Base-by-base conservation (phyloP, 345 rosid species). In the Odontarrhena argentea region DNA sequence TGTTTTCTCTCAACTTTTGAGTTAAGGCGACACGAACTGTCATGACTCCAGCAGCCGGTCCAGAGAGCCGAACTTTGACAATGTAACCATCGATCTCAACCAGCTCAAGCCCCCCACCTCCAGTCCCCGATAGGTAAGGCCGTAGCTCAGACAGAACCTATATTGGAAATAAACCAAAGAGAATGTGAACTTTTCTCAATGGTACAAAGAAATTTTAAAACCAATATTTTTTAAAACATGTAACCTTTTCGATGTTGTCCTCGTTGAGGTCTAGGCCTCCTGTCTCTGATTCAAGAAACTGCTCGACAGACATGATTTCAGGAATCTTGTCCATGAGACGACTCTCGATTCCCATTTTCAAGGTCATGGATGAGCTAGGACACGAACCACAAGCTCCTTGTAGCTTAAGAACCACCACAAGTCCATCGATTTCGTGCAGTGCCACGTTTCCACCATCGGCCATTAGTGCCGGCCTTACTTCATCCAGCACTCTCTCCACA, bases 331-430 rank as follows among this genome's bases (percentile, higher is more conserved):
- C 97, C 0, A 89, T 81, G 4, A 93, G 84, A 9, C 92, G 89
- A 44, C 86, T 84, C 78, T 93, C 97, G 6, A 93, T 93, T 50
- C 98, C 96, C 97, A 84, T 93, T 78, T 86, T 88, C 38, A 93
- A 78, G 0, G 98, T 93, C 98, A 90, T 88, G 1, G 94, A 81
- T 9, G 98, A 93, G 80, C 96, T 90, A 2, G 97, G 98, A 80
- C 97, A 93, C 13, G 98, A 93, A 4, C 98, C 98, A 60, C 98
- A 90, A 11, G 98, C 98, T 66, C 98, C 97, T 74, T 90, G 92
- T 18, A 93, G 83, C 82, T 86, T 93, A 35, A 93, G 44, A 26
- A 90, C 90, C 25, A 93, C 98, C n/a, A 88, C 85, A 52, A 88
- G 92, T 26, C 98, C 97, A 67, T 93, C 97, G 71, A 93, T 90